These are phyloP conservation scores for Lachancea meyersii DNA, from an alignment of 805 yeast species.

Conservation along the genomic window DNA sequence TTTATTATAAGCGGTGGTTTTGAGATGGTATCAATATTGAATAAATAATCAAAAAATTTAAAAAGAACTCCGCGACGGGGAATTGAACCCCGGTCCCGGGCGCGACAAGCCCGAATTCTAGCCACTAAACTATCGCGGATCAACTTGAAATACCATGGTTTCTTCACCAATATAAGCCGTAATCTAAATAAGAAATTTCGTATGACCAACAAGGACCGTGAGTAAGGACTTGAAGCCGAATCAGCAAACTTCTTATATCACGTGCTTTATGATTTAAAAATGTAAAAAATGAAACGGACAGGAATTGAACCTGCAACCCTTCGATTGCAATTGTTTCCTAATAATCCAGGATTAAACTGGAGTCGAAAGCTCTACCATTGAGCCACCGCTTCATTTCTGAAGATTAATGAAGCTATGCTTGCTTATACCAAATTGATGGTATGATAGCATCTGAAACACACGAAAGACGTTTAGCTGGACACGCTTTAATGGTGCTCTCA, in stretches of 20 bases:
- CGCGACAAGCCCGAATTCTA: slow-evolving; percentile 27
- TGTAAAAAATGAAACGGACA: slow-evolving; percentile 51
- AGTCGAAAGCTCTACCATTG: slow-evolving; percentile 68
- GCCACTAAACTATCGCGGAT: slow-evolving; percentile 31
- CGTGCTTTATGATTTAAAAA: background rate
- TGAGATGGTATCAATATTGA: background rate
- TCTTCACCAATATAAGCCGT: too few relatives aligned
- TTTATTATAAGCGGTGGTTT: too few relatives aligned
- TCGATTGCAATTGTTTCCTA: slow-evolving; percentile 35
- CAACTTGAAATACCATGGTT: background rate
- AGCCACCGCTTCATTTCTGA: slow-evolving; percentile 51
- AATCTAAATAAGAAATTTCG: too few relatives aligned
- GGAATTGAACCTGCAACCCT: slow-evolving; percentile 72
- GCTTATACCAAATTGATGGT: background rate
- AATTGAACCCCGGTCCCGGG: slow-evolving; percentile 27
- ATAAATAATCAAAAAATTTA: slow-evolving; percentile 5
- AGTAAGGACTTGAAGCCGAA: too few relatives aligned
- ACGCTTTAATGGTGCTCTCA: too few relatives aligned
- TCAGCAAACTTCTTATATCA: too few relatives aligned
- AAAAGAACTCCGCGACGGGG: slow-evolving; percentile 24
- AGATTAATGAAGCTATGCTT: too few relatives aligned
- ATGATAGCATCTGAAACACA: background rate
- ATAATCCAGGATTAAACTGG: slow-evolving; percentile 38
- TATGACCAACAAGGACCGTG: background rate
- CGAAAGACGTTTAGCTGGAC: too few relatives aligned